Percentiles rank a stretch among this genome's conserved stretches.
phyloP scores from a whole-genome alignment of 495 filamentous ascomycete species.

The Aspergillus sparsus region DNA sequence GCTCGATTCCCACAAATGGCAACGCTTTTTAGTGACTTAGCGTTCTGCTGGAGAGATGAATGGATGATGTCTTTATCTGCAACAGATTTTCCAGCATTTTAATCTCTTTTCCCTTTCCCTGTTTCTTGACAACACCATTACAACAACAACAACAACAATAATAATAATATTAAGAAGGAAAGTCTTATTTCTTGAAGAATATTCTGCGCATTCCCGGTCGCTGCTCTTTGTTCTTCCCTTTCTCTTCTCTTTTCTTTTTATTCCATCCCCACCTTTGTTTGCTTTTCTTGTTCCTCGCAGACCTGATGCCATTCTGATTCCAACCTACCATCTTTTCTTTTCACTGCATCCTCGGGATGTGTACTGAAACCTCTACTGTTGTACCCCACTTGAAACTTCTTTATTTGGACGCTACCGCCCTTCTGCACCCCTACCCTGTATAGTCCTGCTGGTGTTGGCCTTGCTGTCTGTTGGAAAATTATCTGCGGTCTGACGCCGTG shows the following conservation, averaged over 20 bases:
- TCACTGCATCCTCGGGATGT: conserved; percentile 1
- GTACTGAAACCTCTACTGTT: neutral
- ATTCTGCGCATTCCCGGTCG: neutral
- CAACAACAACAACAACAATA: neutral
- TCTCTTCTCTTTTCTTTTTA: neutral
- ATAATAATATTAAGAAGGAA: neutral
- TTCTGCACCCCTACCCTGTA: neutral
- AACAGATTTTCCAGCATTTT: conserved; percentile 17
- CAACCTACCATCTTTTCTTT: neutral
- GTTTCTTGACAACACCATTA: neutral
- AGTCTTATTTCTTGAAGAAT: neutral
- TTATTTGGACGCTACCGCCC: conserved; percentile 1
- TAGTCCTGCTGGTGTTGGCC: no score
- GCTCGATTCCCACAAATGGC: conserved; percentile 18
- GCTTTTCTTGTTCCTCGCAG: neutral
- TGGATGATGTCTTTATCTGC: conserved; percentile 28
- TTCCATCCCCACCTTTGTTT: neutral
- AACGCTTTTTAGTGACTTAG: conserved; percentile 21
- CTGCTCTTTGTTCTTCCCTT: neutral
- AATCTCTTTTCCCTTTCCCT: conserved; percentile 10
- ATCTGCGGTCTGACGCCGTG: neutral
- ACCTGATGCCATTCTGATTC: neutral
- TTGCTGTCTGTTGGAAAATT: no score
- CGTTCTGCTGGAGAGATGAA: conserved; percentile 10
- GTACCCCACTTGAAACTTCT: neutral